Conservation (phyloP, 441 rosid genomes). For the Corymbia citriodora region DNA sequence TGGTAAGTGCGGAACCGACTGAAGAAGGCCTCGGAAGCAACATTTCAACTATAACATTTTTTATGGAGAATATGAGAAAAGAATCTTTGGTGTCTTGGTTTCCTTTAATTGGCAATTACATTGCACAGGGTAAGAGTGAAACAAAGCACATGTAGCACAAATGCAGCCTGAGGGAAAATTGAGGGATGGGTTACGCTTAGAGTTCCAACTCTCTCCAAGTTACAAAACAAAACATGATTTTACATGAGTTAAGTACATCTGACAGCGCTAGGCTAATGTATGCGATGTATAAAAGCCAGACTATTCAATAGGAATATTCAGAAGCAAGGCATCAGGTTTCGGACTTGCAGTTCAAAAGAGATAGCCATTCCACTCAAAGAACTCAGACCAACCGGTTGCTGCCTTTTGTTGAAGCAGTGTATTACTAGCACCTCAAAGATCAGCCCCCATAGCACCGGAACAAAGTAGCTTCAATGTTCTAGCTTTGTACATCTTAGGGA, state of each 20-base stretch:
- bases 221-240: neutral
- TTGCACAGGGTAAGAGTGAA: neutral
- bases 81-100: neutral
- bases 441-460: neutral
- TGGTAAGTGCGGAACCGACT: neutral
- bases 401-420: neutral
- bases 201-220: neutral
- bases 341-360: neutral
- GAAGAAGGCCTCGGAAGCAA: neutral
- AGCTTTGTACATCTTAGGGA: neutral
- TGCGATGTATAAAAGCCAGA: neutral
- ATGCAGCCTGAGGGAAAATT: neutral
- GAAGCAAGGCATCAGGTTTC: neutral
- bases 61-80: neutral
- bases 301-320: neutral
- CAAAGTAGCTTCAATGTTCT: neutral
- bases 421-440: neutral
- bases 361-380: neutral
- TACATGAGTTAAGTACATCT: neutral
- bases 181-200: neutral
- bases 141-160: neutral
- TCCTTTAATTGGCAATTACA: neutral
- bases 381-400: neutral
- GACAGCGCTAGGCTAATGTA: neutral
- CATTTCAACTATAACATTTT: neutral